Base-by-base conservation (phyloP, 2,329 filamentous ascomycete genomes). In the Parasarocladium wereldwijsianum region DNA sequence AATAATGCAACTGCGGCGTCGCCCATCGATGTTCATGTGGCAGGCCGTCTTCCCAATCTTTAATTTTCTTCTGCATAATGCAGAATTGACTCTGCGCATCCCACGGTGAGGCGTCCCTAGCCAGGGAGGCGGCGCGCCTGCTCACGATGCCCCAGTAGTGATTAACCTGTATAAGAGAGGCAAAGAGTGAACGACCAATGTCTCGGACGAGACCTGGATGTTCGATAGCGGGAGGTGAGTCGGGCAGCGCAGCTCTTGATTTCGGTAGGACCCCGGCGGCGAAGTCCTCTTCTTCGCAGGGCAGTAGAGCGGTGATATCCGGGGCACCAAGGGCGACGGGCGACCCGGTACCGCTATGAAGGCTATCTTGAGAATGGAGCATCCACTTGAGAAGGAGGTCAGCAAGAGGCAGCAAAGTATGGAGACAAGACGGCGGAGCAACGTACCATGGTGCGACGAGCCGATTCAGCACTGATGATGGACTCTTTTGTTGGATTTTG, bases 331-430 rank as follows among this genome's bases (percentile, higher is more conserved):
- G 50, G 0, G 64, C 62, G 3, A 66, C 54, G 3, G 66, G 64
- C 8, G 62, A 64, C 17, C 53, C 49, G 3, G 63, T 62, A 0
- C 64, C 62, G 1, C 64, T 67, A 36, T 69, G 63, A 15, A 71
- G 51, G 37, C 66, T 68, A 36, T 71, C 66, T 40, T 71, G 66
- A 38, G 60, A 69, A 40, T 70, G 62, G 19, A 71, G 42, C 64
- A 70, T 70, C 66, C 66, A 71, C 63, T 68, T n/a, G n/a, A n/a
- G n/a, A n/a, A n/a, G n/a, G n/a, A n/a, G 16, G 22, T 38, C 23
- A 38, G 29, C 29, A 27, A 34, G 11, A 17, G n/a, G 11, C 10
- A n/a, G n/a, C n/a, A n/a, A n/a, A n/a, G 6, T 16, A 7, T 26
- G 26, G 12, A n/a, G n/a, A 14, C 8, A 12, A 15, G 9, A 31